Conservation (phyloP, 768 basidiomycete genomes). For the Lentinula boryana region DNA sequence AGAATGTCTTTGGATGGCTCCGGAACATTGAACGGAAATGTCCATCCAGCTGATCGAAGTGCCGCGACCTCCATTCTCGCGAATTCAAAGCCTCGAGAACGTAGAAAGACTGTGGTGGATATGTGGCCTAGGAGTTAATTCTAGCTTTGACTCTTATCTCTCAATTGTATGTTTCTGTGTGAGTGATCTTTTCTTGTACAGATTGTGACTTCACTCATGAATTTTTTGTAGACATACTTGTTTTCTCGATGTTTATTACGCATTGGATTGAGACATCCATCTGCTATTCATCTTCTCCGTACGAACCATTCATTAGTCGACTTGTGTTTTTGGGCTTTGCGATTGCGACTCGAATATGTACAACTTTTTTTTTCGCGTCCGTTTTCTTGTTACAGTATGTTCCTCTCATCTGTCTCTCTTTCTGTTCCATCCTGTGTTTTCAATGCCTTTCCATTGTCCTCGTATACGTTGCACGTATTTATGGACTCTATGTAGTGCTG, state of each 20-base stretch:
- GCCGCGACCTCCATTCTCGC: constrained; percentile 24
- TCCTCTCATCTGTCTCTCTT: not conserved
- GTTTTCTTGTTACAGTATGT: not conserved
- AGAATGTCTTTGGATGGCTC: constrained; percentile 43
- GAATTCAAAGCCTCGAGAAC: constrained; percentile 28
- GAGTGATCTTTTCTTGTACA: not conserved
- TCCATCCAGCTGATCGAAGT: constrained; percentile 35
- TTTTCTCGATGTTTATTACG: constrained; percentile 2
- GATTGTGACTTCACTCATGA: not conserved
- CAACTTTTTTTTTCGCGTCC: not conserved
- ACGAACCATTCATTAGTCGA: not conserved
- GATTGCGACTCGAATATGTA: constrained; percentile 4
- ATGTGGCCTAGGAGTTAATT: constrained; percentile 16
- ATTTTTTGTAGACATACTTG: not conserved
- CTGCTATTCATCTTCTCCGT: not conserved
- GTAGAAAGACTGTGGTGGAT: constrained; percentile 47
- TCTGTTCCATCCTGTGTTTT: not conserved
- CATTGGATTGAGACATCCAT: not conserved
- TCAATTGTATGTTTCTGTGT: not conserved
- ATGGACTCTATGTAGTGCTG: constrained; percentile 6
- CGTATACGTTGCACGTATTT: constrained; percentile 8
- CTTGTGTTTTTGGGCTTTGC: constrained; percentile 4
- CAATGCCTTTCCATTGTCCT: not conserved
- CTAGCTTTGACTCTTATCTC: not conserved
- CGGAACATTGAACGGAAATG: constrained; percentile 21